Evolutionary conservation across 176 grass and related monocot genomes (phyloP).

Genomic region (Poa pratensis): DNA sequence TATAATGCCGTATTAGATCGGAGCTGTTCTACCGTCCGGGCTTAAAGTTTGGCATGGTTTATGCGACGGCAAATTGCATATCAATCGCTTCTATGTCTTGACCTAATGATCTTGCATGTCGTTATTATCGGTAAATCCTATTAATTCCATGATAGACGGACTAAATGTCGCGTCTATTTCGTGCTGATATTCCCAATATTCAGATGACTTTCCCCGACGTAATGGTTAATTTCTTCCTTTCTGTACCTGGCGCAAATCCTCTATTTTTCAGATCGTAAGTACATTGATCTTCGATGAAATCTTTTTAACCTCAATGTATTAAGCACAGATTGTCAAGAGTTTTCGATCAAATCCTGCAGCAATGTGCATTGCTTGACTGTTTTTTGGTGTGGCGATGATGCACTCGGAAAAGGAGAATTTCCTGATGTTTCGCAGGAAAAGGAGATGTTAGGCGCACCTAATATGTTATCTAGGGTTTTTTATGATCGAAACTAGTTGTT

Average conservation of each 20-base stretch:
- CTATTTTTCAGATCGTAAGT: background rate
- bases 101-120: background rate
- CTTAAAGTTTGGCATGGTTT: background rate
- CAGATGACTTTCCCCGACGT: background rate
- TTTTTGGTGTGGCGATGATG: background rate
- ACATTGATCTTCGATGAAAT: background rate
- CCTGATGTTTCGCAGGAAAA: background rate
- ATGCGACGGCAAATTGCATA: background rate
- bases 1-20: constrained; percentile 1
- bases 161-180: background rate
- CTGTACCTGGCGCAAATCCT: background rate
- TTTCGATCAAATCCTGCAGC: background rate
- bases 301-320: background rate
- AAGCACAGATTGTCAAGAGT: background rate
- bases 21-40: background rate
- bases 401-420: background rate
- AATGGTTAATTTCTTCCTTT: background rate
- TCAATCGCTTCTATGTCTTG: background rate
- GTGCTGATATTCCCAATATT: background rate
- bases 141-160: background rate
- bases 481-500: constrained; percentile 16
- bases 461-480: constrained; percentile 7
- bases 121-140: background rate
- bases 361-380: background rate
- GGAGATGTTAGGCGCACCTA: constrained; percentile 21